These are phyloP conservation scores for Trametes punicea DNA, from an alignment of 768 basidiomycete species.

Conservation along the genomic window DNA sequence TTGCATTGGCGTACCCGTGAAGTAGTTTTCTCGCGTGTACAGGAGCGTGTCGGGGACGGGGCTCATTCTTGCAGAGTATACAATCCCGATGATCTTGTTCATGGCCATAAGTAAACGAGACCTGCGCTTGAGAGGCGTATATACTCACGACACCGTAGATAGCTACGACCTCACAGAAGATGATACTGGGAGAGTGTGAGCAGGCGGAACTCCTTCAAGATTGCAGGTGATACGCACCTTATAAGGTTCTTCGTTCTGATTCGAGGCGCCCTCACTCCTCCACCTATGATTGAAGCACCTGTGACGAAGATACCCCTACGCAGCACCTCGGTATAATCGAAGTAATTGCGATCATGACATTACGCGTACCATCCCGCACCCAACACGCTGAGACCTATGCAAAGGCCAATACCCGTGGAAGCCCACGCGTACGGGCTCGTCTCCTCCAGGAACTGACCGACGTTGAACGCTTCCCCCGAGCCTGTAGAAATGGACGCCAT, in stretches of 20 bases:
- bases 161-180: constrained; percentile 99
- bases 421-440: constrained; percentile 94
- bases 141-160: constrained; percentile 90
- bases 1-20: constrained; percentile 57
- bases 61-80: constrained; percentile 82
- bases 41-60: constrained; percentile 58
- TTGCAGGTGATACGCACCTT: constrained; percentile 50
- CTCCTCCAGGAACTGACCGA: constrained; percentile 91
- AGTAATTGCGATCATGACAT: neutral
- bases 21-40: constrained; percentile 88
- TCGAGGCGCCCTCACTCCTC: constrained; percentile 89
- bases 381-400: constrained; percentile 88
- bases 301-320: constrained; percentile 96
- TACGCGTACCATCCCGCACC: constrained; percentile 91
- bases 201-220: neutral
- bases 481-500: constrained; percentile 38
- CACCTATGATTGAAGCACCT: constrained; percentile 94
- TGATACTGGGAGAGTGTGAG: constrained; percentile 61
- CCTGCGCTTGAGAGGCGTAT: neutral
- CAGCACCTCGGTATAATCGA: neutral
- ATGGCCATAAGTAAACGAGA: neutral
- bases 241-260: constrained; percentile 98
- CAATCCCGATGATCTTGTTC: constrained; percentile 86
- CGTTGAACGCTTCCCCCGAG: constrained; percentile 90
- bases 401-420: constrained; percentile 84